These are phyloP conservation scores for Helicocarpus griseus DNA, from an alignment of 2,329 filamentous ascomycete genomes.

Conservation along the genomic window DNA sequence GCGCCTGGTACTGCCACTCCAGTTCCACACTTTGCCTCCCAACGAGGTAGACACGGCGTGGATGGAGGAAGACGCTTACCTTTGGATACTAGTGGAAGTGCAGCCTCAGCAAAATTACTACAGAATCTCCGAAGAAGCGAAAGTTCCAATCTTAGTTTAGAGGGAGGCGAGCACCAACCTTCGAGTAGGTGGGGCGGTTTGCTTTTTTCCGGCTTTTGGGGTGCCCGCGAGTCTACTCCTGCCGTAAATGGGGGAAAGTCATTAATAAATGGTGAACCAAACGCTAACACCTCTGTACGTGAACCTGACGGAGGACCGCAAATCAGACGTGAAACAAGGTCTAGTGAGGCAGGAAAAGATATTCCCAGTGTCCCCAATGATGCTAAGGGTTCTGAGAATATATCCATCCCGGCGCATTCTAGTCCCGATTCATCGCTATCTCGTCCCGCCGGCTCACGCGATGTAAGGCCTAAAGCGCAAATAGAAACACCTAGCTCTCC, in stretches of 20 bases:
- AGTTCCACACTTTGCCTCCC: constrained; percentile 44
- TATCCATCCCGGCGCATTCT: constrained; percentile 24
- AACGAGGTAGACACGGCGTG: constrained; percentile 18
- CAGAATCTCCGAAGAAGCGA: constrained; percentile 45
- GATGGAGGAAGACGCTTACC: constrained; percentile 6
- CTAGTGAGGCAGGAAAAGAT: constrained; percentile 3
- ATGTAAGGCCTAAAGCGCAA: constrained; percentile 20
- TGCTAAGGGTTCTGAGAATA: constrained; percentile 23
- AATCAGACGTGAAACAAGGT: neutral
- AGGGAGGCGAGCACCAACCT: constrained; percentile 38
- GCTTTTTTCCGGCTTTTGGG: constrained; percentile 49
- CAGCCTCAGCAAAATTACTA: constrained; percentile 47
- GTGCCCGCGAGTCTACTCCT: constrained; percentile 39
- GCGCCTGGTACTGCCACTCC: constrained; percentile 42
- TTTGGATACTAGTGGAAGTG: constrained; percentile 28
- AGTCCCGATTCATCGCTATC: constrained; percentile 13
- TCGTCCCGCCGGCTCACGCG: constrained; percentile 17
- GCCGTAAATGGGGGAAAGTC: constrained; percentile 26
- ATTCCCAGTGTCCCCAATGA: constrained; percentile 14
- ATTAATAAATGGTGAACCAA: constrained; percentile 6
- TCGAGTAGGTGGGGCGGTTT: constrained; percentile 47
- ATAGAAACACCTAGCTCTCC: constrained; percentile 32
- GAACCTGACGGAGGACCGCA: neutral
- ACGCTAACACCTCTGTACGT: neutral
- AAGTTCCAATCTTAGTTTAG: constrained; percentile 37